Conservation (phyloP, 306 rosid genomes). For the Dalbergia cochinchinensis region DNA sequence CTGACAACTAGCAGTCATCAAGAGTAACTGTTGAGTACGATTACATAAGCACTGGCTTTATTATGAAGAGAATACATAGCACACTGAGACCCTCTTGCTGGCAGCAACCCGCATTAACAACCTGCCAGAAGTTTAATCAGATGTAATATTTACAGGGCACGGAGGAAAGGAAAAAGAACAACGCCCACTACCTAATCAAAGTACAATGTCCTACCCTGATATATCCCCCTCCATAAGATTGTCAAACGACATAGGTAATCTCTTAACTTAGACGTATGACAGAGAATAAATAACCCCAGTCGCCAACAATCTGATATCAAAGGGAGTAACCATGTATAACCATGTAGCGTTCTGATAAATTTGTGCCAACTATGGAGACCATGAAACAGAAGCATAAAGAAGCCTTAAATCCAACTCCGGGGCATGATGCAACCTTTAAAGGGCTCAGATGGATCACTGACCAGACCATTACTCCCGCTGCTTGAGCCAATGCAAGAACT, state of each 20-base stretch:
- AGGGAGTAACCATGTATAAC: constrained; percentile 52
- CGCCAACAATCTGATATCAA: constrained; percentile 44
- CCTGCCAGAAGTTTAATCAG: constrained; percentile 55
- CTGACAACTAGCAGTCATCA: background rate
- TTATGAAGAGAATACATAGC: constrained; percentile 64
- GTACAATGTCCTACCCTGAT: constrained; percentile 54
- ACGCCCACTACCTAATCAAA: constrained; percentile 61
- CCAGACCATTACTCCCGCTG: constrained; percentile 40
- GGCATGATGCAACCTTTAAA: constrained; percentile 53
- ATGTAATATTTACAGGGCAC: constrained; percentile 66
- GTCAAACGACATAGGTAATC: constrained; percentile 49
- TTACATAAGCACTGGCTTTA: constrained; percentile 46
- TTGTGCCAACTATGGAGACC: constrained; percentile 50
- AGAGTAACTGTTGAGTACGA: background rate
- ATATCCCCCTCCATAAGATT: constrained; percentile 46
- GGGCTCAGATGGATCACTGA: constrained; percentile 51
- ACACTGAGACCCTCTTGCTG: constrained; percentile 56
- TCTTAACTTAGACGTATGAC: constrained; percentile 52
- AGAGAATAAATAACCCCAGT: constrained; percentile 45
- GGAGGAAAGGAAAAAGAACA: constrained; percentile 35
- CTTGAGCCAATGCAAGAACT: constrained; percentile 59
- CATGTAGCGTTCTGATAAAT: constrained; percentile 47
- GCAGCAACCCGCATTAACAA: constrained; percentile 60
- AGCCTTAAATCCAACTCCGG: constrained; percentile 68
- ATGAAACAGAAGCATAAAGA: constrained; percentile 38